A percentile compares a stretch with the other conserved stretches of the same genome.
Conservation (phyloP, 2,329 filamentous ascomycete genomes). For the Neurospora crassa region DNA sequence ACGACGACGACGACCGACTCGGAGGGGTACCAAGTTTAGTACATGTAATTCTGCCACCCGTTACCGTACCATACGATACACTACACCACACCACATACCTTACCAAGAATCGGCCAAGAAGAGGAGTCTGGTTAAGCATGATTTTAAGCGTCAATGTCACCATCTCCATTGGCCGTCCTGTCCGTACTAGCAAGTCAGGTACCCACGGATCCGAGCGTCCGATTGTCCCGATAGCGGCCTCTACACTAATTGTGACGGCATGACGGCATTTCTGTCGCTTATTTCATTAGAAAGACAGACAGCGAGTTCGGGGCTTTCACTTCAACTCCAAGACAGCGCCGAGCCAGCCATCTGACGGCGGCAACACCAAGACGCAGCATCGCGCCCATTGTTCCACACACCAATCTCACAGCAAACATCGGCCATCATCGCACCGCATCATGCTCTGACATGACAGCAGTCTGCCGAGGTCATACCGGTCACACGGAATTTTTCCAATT, state of each 20-base stretch:
- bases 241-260: background rate
- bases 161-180: background rate
- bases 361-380: background rate
- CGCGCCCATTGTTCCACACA: background rate
- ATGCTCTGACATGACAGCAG: background rate
- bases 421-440: background rate
- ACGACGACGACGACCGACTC: background rate
- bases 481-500: background rate
- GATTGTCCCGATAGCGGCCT: background rate
- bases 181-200: background rate
- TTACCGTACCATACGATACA: background rate
- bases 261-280: background rate
- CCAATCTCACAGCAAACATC: background rate
- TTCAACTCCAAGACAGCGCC: background rate
- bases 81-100: background rate
- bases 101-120: slow-evolving; percentile 8
- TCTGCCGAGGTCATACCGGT: background rate
- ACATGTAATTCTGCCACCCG: background rate
- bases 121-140: slow-evolving; percentile 14
- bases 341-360: background rate
- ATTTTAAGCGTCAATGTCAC: slow-evolving; percentile 12
- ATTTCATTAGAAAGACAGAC: background rate
- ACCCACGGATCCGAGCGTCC: background rate
- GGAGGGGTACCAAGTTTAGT: background rate
- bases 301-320: background rate